phyloP scores from a whole-genome alignment of 768 basidiomycete genomes.

The Boletellus ananiceps region DNA sequence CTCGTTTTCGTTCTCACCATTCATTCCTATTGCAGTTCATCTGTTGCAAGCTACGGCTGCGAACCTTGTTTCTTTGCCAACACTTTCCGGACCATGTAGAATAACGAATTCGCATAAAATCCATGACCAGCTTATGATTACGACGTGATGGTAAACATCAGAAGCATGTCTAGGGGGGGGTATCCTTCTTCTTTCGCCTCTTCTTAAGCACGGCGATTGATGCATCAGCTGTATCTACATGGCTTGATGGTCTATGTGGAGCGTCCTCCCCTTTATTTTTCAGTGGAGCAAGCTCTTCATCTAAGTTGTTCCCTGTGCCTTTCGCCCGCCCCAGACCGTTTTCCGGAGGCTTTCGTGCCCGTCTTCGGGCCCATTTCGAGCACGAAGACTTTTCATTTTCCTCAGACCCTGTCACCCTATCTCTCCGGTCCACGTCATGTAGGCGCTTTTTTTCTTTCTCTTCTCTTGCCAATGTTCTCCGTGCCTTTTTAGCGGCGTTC shows the following conservation, averaged over 20 bases:
- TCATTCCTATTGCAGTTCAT: conserved; percentile 10
- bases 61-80: conserved; percentile 11
- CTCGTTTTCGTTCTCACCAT: conserved; percentile 1
- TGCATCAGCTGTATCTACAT: neutral
- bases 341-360: conserved; percentile 1
- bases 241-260: neutral
- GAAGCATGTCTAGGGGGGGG: conserved; percentile 7
- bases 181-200: conserved; percentile 19
- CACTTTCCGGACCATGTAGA: conserved; percentile 25
- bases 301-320: conserved; percentile 2
- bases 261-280: conserved; percentile 3
- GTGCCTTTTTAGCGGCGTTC: conserved; percentile 12
- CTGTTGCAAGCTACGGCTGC: conserved; percentile 5
- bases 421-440: neutral
- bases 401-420: neutral
- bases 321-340: neutral
- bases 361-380: conserved; percentile 8
- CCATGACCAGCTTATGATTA: conserved; percentile 6
- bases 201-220: conserved; percentile 8
- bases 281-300: neutral
- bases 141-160: neutral
- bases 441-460: neutral
- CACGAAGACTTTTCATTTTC: neutral
- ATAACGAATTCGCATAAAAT: conserved; percentile 15
- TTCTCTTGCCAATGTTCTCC: neutral